phyloP scores from a whole-genome alignment of 2,329 filamentous ascomycete species.

The Xylariaceae sp. region DNA sequence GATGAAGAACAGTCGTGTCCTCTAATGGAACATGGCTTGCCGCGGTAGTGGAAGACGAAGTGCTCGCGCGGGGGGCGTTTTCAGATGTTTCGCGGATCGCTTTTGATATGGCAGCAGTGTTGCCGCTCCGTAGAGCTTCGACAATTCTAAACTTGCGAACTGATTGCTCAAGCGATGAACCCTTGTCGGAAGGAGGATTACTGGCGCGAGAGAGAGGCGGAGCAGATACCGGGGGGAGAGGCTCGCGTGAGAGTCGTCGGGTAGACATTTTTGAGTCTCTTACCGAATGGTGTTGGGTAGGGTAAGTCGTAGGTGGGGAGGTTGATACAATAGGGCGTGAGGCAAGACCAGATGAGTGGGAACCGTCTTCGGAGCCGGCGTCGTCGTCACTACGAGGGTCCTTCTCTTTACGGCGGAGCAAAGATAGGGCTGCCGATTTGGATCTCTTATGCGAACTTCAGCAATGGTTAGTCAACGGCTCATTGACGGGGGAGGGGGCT shows the following conservation, averaged over 20 bases:
- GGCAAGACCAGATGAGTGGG: slow-evolving; percentile 32
- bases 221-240: slow-evolving; percentile 10
- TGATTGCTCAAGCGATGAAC: slow-evolving; percentile 74
- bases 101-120: slow-evolving; percentile 83
- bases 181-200: slow-evolving; percentile 35
- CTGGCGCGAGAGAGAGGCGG: slow-evolving; percentile 20
- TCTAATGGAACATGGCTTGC: slow-evolving; percentile 48
- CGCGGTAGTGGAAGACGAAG: slow-evolving; percentile 45
- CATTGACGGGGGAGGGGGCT: neutral
- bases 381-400: slow-evolving; percentile 42
- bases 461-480: slow-evolving; percentile 12
- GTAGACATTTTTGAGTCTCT: slow-evolving; percentile 46
- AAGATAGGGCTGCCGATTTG: slow-evolving; percentile 48
- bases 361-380: slow-evolving; percentile 43
- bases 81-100: slow-evolving; percentile 66
- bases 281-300: slow-evolving; percentile 33
- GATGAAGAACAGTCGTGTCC: slow-evolving; percentile 84
- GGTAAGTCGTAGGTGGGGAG: slow-evolving; percentile 34
- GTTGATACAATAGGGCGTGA: slow-evolving; percentile 32
- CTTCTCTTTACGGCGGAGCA: slow-evolving; percentile 48
- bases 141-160: slow-evolving; percentile 92
- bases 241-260: slow-evolving; percentile 36
- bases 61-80: slow-evolving; percentile 49
- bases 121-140: slow-evolving; percentile 83
- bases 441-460: slow-evolving; percentile 47